These are phyloP conservation scores for Fusarium xylarioides DNA, from an alignment of 2,329 filamentous ascomycete genomes.

Conservation along the genomic window DNA sequence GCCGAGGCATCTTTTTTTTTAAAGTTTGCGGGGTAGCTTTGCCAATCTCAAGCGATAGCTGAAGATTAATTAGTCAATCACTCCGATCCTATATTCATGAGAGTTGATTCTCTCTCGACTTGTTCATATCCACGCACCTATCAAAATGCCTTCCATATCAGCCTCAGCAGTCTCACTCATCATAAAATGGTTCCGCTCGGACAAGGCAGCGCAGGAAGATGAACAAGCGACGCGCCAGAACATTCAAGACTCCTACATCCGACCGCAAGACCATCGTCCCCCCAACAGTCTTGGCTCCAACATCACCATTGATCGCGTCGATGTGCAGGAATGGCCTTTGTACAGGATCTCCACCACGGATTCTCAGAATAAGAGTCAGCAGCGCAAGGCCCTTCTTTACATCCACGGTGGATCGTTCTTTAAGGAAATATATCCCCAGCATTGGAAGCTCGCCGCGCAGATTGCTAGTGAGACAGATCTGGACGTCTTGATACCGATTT, in stretches of 20 bases:
- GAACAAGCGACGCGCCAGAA: background rate
- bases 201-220: background rate
- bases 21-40: background rate
- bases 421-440: background rate
- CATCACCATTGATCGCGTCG: background rate
- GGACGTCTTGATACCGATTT: background rate
- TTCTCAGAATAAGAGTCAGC: background rate
- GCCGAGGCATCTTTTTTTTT: background rate
- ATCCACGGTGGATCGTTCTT: background rate
- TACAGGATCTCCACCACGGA: background rate
- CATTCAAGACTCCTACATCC: background rate
- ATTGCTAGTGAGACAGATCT: background rate
- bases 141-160: background rate
- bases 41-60: accelerated
- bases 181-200: background rate
- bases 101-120: accelerated
- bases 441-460: background rate
- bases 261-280: background rate
- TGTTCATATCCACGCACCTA: accelerated
- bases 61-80: background rate
- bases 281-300: background rate
- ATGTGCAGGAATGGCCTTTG: background rate
- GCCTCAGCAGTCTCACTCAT: background rate
- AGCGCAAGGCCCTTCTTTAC: background rate
- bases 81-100: too few relatives aligned